phyloP scores from a whole-genome alignment of 2,329 filamentous ascomycete species.

The Myriosclerotinia curreyana region DNA sequence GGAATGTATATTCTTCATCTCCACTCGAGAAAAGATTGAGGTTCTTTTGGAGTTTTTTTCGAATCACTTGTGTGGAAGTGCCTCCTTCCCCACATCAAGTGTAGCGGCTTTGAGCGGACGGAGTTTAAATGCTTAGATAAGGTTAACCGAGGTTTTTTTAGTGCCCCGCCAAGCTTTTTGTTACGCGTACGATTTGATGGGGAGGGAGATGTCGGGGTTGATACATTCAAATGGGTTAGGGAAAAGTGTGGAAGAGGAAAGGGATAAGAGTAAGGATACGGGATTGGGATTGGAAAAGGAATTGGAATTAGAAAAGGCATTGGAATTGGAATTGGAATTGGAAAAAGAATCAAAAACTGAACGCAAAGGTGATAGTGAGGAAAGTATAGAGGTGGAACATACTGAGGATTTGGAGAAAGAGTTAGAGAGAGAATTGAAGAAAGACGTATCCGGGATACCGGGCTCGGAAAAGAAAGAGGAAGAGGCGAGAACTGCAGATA shows the following conservation, averaged over 20 bases:
- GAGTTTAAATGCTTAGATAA: neutral
- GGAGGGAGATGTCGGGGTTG: neutral
- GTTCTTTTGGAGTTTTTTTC: too few species aligned
- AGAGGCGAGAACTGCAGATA: neutral
- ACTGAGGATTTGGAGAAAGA: neutral
- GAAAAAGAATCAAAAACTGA: too few species aligned
- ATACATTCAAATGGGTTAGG: neutral
- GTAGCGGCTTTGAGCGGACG: neutral
- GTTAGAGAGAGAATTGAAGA: too few species aligned
- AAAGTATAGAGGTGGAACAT: neutral
- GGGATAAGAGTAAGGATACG: neutral
- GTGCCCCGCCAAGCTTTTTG: slow-evolving; percentile 12
- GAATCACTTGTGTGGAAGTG: too few species aligned
- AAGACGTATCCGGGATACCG: neutral
- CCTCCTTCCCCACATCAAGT: neutral
- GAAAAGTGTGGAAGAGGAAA: neutral
- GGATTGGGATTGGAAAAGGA: neutral
- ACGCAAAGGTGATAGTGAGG: neutral
- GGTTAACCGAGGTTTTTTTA: neutral
- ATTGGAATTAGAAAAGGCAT: neutral
- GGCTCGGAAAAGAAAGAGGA: neutral
- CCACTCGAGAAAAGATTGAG: too few species aligned
- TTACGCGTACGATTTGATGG: neutral
- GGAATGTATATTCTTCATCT: too few species aligned
- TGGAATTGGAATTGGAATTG: too few species aligned